A percentile compares a stretch with the other conserved stretches of the same genome.
phyloP scores from a whole-genome alignment of 1,139 yeast species.

The Lodderomyces metapsilosis region DNA sequence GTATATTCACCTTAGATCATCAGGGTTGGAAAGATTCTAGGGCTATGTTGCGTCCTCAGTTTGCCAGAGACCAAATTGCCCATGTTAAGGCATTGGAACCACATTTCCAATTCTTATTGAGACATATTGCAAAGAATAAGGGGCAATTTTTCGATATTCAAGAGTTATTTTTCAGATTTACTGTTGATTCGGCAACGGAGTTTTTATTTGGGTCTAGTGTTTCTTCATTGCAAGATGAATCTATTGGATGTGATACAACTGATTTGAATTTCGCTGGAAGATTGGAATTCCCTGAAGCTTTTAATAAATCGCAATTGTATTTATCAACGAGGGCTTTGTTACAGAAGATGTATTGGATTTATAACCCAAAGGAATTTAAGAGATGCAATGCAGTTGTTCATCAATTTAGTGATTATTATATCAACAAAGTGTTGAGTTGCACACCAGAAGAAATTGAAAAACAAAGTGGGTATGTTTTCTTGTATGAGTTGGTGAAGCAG shows the following conservation, averaged over 20 bases:
- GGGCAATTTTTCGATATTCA: slow-evolving; percentile 34
- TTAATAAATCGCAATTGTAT: slow-evolving; percentile 28
- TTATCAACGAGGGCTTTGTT: slow-evolving; percentile 30
- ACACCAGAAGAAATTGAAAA: slow-evolving; percentile 26
- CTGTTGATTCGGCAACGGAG: no score
- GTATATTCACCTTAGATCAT: slow-evolving; percentile 55
- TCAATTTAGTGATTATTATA: slow-evolving; percentile 27
- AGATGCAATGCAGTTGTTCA: slow-evolving; percentile 23
- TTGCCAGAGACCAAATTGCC: slow-evolving; percentile 51
- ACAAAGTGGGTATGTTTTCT: slow-evolving; percentile 34
- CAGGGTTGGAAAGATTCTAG: no score
- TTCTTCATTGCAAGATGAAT: slow-evolving; percentile 27
- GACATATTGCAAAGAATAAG: slow-evolving; percentile 25
- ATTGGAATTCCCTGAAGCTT: slow-evolving; percentile 27
- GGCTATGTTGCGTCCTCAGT: no score
- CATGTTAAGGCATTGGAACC: slow-evolving; percentile 44
- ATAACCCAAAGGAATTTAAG: slow-evolving; percentile 24
- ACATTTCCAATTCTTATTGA: slow-evolving; percentile 38
- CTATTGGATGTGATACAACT: slow-evolving; percentile 24
- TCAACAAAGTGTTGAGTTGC: slow-evolving; percentile 28
- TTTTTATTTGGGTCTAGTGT: slow-evolving; percentile 40
- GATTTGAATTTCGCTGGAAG: slow-evolving; percentile 18
- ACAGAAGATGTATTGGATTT: slow-evolving; percentile 26
- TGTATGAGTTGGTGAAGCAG: slow-evolving; percentile 45
- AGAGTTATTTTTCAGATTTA: slow-evolving; percentile 34